A percentile compares a stretch with the other conserved stretches of the same genome.
These are phyloP conservation scores for Botryotinia convoluta DNA, from an alignment of 2,329 filamentous ascomycete species.

Conservation along the genomic window DNA sequence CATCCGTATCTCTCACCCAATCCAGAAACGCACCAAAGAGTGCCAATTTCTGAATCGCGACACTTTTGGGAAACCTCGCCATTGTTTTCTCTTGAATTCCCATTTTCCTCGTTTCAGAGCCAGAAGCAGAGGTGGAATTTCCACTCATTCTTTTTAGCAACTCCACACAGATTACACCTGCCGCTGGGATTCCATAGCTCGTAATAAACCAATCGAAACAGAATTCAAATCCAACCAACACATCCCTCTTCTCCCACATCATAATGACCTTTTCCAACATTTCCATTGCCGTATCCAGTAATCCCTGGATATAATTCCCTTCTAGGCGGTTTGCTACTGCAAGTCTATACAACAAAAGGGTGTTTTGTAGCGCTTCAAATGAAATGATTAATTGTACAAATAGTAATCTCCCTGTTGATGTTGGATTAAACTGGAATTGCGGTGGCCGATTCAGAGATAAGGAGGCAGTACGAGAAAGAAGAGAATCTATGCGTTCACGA, in stretches of 20 bases:
- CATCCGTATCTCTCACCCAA: conserved; percentile 37
- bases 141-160: conserved; percentile 30
- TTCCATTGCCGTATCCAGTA: conserved; percentile 34
- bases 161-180: conserved; percentile 35
- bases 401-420: neutral
- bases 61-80: conserved; percentile 31
- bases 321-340: conserved; percentile 29
- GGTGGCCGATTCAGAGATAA: neutral
- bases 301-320: conserved; percentile 26
- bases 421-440: neutral
- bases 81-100: neutral
- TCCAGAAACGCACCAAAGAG: conserved; percentile 37
- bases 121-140: neutral
- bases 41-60: conserved; percentile 35
- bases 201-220: conserved; percentile 36
- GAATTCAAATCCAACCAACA: conserved; percentile 27
- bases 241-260: conserved; percentile 36
- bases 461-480: conserved; percentile 1
- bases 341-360: conserved; percentile 31
- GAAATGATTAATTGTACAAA: neutral
- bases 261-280: conserved; percentile 33
- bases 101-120: neutral
- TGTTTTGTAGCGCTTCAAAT: conserved; percentile 33
- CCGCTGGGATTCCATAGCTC: conserved; percentile 33
- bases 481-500: conserved; percentile 20